Conservation (phyloP, 225 moss, liverwort and hornwort genomes). For the Asterella californica region DNA sequence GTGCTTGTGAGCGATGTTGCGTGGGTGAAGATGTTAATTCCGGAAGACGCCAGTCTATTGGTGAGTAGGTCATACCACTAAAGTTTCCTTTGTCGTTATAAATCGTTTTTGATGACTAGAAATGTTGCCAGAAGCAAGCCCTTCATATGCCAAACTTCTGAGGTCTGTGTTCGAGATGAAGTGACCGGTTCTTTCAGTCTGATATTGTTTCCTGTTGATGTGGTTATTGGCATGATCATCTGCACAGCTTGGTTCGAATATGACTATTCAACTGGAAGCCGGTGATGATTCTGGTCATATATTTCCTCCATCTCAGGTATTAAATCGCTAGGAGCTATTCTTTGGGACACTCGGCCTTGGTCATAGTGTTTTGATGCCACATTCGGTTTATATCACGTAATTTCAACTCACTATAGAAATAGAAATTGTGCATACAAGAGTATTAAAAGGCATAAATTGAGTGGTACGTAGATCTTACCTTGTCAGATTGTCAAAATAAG, state of each 20-base stretch:
- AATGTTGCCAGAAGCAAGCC: neutral
- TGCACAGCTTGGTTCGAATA: constrained; percentile 65
- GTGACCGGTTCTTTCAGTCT: neutral
- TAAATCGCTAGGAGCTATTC: neutral
- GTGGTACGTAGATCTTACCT: neutral
- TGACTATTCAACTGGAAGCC: constrained; percentile 71
- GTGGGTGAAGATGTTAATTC: constrained; percentile 73
- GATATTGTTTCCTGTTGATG: neutral
- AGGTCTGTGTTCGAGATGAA: neutral
- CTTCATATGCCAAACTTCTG: neutral
- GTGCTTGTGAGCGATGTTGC: constrained; percentile 84
- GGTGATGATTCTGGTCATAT: constrained; percentile 65
- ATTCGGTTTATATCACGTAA: neutral
- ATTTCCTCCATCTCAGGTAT: constrained; percentile 78
- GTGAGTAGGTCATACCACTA: constrained; percentile 23
- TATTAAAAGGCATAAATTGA: too few relatives aligned
- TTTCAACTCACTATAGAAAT: neutral
- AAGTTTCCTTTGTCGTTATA: neutral
- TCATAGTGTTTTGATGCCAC: neutral
- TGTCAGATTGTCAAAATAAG: neutral
- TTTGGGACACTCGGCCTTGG: neutral
- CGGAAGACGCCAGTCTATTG: constrained; percentile 86
- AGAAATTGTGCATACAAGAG: neutral
- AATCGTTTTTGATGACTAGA: neutral
- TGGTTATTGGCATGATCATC: neutral